phyloP scores from a whole-genome alignment of 2,329 filamentous ascomycete species.

The Pleoardoris graminearum region DNA sequence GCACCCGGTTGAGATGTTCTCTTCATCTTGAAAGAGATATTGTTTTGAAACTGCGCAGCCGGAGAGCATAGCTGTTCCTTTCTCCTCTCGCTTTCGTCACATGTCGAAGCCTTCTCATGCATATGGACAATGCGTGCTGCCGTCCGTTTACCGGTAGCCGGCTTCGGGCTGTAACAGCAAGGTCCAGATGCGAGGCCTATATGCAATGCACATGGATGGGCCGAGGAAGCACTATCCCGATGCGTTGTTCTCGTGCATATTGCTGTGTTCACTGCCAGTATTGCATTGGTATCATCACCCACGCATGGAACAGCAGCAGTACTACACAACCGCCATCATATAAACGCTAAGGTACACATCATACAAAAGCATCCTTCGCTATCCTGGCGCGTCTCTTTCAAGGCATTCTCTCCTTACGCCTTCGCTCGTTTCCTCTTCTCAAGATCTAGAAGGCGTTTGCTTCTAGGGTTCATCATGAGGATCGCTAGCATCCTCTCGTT shows the following conservation, averaged over 20 bases:
- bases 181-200: not conserved
- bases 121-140: not conserved
- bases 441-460: not conserved
- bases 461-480: constrained; percentile 8
- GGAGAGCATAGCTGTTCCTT: not conserved
- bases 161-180: not conserved
- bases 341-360: constrained; percentile 8
- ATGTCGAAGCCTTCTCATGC: not conserved
- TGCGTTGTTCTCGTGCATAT: constrained; percentile 8
- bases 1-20: not conserved
- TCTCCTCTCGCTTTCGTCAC: too few relatives aligned
- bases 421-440: constrained; percentile 1
- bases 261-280: constrained; percentile 1
- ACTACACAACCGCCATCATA: constrained; percentile 5
- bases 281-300: not conserved
- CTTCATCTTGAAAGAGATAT: not conserved
- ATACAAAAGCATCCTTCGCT: constrained; percentile 1
- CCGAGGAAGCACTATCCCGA: constrained; percentile 7
- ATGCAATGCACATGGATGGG: not conserved
- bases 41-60: not conserved
- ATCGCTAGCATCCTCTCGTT: constrained; percentile 1
- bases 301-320: not conserved
- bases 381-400: constrained; percentile 4
- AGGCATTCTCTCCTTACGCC: constrained; percentile 3
- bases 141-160: not conserved